phyloP scores from a whole-genome alignment of 345 rosid genomes.

The Lumnitzera racemosa region DNA sequence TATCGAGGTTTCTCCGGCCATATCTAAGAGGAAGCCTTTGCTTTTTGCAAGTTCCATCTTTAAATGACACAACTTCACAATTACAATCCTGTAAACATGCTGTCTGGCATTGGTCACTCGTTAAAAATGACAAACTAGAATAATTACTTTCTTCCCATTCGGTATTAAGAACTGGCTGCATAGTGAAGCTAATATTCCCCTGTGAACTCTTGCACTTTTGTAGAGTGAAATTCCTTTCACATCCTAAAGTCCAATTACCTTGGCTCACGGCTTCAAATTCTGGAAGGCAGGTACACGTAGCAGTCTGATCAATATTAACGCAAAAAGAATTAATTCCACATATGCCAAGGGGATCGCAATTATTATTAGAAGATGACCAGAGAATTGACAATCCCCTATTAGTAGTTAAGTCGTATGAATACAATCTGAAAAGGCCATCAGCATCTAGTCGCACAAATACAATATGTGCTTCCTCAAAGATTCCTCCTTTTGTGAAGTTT shows the following conservation, averaged over 20 bases:
- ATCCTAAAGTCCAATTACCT: conserved; percentile 3
- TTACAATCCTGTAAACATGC: conserved; percentile 15
- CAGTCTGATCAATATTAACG: background rate
- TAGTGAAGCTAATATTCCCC: background rate
- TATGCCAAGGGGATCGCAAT: conserved; percentile 9
- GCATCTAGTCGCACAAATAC: no score
- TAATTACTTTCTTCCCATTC: conserved; percentile 4
- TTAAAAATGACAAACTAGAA: background rate
- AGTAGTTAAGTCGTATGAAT: background rate
- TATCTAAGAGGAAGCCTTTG: conserved; percentile 17
- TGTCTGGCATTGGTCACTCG: conserved; percentile 1
- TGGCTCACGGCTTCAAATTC: conserved; percentile 9
- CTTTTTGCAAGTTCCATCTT: conserved; percentile 4
- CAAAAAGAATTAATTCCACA: conserved; percentile 26
- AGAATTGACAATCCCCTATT: background rate
- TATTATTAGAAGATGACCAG: conserved; percentile 4
- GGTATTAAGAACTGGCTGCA: background rate
- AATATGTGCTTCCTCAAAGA: no score
- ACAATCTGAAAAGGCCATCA: conserved; percentile 3
- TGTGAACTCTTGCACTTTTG: conserved; percentile 3
- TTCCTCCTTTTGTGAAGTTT: no score
- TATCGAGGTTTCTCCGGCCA: conserved; percentile 3
- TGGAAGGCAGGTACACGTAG: conserved; percentile 12
- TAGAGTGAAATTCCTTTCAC: background rate
- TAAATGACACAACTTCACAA: conserved; percentile 13